These are phyloP conservation scores for Lathyrus oleraceus DNA, from an alignment of 306 rosid species.

Conservation along the genomic window DNA sequence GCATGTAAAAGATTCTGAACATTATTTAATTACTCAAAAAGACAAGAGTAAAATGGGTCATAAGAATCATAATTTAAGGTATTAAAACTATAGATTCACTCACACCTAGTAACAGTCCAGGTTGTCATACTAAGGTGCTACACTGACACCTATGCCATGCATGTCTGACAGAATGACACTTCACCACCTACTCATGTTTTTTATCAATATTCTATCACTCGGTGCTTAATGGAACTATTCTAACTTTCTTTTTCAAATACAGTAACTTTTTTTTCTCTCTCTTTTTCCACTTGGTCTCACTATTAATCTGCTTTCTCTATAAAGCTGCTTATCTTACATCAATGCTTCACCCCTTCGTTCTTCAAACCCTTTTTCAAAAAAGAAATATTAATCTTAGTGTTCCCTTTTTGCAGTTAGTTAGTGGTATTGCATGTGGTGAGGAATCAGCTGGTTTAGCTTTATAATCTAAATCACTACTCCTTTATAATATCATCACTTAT, in stretches of 20 bases:
- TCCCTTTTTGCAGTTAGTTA: conserved; percentile 40
- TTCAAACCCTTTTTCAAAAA: conserved; percentile 38
- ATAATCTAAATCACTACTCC: conserved; percentile 30
- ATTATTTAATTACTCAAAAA: conserved; percentile 10
- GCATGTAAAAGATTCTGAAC: conserved; percentile 38
- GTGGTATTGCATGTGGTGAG: conserved; percentile 74
- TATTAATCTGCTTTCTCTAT: conserved; percentile 43
- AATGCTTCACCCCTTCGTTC: conserved; percentile 42
- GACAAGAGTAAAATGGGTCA: background rate
- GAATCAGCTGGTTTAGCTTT: conserved; percentile 56
- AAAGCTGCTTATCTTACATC: conserved; percentile 56
- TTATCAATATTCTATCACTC: conserved; percentile 41
- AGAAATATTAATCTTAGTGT: conserved; percentile 47
- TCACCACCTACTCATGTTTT: conserved; percentile 49
- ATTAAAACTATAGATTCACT: conserved; percentile 21
- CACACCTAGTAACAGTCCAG: conserved; percentile 38
- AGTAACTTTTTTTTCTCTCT: background rate
- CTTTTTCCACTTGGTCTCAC: conserved; percentile 17
- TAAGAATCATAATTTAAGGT: background rate
- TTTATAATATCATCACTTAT: conserved; percentile 37
- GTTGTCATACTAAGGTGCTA: conserved; percentile 45
- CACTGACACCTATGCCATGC: conserved; percentile 41
- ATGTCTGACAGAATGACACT: conserved; percentile 60
- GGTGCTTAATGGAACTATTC: conserved; percentile 43
- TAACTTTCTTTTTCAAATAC: background rate